A percentile compares a stretch with the other conserved stretches of the same genome.
Evolutionary conservation across 2,329 filamentous ascomycete genomes (phyloP).

Genomic region (Blumeriella jaapii): DNA sequence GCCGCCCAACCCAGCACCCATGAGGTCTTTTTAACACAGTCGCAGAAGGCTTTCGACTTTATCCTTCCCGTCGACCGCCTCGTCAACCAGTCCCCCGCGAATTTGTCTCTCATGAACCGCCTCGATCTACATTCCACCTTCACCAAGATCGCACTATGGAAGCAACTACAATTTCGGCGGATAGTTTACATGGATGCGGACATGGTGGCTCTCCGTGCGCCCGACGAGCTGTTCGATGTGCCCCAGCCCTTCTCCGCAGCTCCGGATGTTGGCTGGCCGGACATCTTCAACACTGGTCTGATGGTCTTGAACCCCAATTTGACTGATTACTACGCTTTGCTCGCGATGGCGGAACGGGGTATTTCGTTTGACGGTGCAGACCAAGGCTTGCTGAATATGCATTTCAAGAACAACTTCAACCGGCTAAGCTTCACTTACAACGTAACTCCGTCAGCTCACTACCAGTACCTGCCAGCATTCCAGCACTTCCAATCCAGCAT

Average conservation of each 20-base stretch:
- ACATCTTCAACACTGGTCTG: slow-evolving; percentile 95
- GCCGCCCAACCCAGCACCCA: slow-evolving; percentile 1
- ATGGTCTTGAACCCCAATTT: slow-evolving; percentile 83
- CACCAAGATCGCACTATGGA: slow-evolving; percentile 94
- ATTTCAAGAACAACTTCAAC: slow-evolving; percentile 76
- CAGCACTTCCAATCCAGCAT: slow-evolving; percentile 85
- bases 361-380: slow-evolving; percentile 96
- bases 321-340: slow-evolving; percentile 77
- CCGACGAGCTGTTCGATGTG: slow-evolving; percentile 80
- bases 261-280: slow-evolving; percentile 95
- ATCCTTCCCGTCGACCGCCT: slow-evolving; percentile 76
- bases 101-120: slow-evolving; percentile 85
- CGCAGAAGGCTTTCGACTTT: slow-evolving; percentile 72
- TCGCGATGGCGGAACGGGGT: slow-evolving; percentile 71
- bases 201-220: slow-evolving; percentile 77
- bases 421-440: slow-evolving; percentile 93
- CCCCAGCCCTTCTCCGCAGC: slow-evolving; percentile 54
- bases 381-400: slow-evolving; percentile 89
- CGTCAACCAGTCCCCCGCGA: slow-evolving; percentile 63
- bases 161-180: slow-evolving; percentile 76
- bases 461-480: slow-evolving; percentile 95
- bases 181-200: slow-evolving; percentile 95
- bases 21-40: slow-evolving; percentile 8
- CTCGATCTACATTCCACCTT: slow-evolving; percentile 85
- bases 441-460: slow-evolving; percentile 90